These are phyloP conservation scores for Epichloe sp. DNA, from an alignment of 2,329 filamentous ascomycete genomes.

Conservation along the genomic window DNA sequence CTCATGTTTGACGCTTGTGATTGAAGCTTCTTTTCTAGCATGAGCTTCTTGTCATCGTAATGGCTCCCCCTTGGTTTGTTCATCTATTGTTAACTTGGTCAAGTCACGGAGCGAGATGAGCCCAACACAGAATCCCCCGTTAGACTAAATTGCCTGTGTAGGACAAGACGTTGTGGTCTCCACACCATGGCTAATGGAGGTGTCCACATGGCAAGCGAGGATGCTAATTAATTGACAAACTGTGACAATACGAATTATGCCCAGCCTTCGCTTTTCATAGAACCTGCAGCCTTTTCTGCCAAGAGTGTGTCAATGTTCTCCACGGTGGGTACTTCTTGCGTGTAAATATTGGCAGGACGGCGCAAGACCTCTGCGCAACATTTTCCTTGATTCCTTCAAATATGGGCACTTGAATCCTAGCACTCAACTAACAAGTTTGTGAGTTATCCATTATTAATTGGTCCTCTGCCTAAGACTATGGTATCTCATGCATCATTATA, in stretches of 20 bases:
- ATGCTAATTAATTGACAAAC: neutral
- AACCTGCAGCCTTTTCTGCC: neutral
- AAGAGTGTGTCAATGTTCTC: neutral
- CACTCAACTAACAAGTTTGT: neutral
- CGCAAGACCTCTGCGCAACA: neutral
- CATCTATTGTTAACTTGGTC: neutral
- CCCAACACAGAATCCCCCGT: neutral
- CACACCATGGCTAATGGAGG: neutral
- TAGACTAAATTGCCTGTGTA: neutral
- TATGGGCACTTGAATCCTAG: neutral
- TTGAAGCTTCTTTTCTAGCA: too few relatives aligned
- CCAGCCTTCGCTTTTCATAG: too few relatives aligned
- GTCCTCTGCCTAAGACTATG: neutral
- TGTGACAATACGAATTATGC: too few relatives aligned
- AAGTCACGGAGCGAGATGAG: neutral
- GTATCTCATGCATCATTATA: conserved; percentile 6
- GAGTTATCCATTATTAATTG: neutral
- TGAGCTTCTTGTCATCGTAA: too few relatives aligned
- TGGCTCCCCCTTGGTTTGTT: neutral
- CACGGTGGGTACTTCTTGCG: neutral
- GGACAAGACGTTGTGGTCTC: neutral
- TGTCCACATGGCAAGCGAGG: neutral
- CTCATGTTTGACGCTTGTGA: too few relatives aligned
- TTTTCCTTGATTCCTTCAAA: neutral
- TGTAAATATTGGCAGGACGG: neutral